A percentile compares a stretch with the other conserved stretches of the same genome.
phyloP scores from a whole-genome alignment of 148 eudicot species.

The Amaranthus palmeri region DNA sequence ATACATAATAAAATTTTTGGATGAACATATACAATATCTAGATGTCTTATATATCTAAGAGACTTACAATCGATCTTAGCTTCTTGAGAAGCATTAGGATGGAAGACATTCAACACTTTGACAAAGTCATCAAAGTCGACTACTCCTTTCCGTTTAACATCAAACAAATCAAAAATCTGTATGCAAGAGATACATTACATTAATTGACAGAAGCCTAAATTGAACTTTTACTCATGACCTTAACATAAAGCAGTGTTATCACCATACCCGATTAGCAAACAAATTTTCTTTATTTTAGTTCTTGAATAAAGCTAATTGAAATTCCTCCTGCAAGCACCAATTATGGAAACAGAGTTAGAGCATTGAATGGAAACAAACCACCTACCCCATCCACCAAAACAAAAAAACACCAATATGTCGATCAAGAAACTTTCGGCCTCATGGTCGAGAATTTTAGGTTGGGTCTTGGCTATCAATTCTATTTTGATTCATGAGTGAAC shows the following conservation, averaged over 20 bases:
- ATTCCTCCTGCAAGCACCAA: conserved; percentile 65
- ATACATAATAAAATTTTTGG: background rate
- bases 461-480: too few species aligned
- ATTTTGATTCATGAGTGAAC: too few species aligned
- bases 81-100: conserved; percentile 81
- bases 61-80: conserved; percentile 83
- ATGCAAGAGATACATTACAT: conserved; percentile 3
- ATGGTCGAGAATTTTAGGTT: too few species aligned
- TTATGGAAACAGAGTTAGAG: background rate
- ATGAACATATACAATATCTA: too few species aligned
- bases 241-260: background rate
- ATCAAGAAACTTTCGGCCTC: too few species aligned
- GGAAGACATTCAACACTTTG: conserved; percentile 73
- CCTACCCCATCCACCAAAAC: too few species aligned
- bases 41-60: background rate
- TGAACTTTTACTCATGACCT: too few species aligned
- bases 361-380: too few species aligned
- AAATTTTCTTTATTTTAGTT: conserved; percentile 90
- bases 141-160: conserved; percentile 73
- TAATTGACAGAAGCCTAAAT: background rate
- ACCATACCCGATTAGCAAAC: conserved; percentile 87
- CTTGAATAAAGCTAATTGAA: conserved; percentile 85
- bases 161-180: conserved; percentile 92
- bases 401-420: too few species aligned
- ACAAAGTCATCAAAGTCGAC: conserved; percentile 96